Conservation (phyloP, 2,329 filamentous ascomycete species). For the Venturia pyrina region DNA sequence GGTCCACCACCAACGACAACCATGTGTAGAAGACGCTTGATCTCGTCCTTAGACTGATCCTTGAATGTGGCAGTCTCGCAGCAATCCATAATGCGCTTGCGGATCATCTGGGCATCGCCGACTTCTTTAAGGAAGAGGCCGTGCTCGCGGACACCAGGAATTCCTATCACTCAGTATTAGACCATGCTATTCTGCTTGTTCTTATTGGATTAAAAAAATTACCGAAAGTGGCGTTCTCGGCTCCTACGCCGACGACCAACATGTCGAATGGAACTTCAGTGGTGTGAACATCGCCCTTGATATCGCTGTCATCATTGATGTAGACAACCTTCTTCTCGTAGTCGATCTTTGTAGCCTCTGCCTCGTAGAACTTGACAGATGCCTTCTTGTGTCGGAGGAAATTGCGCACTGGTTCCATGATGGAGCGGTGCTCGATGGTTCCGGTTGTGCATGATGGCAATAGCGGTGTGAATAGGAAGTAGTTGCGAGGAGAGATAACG, state of each 20-base stretch:
- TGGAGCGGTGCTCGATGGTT: constrained; percentile 95
- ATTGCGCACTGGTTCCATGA: constrained; percentile 97
- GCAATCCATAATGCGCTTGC: constrained; percentile 99
- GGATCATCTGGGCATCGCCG: constrained; percentile 86
- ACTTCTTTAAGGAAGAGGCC: constrained; percentile 99
- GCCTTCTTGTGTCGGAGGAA: constrained; percentile 93
- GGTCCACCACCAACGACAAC: constrained; percentile 79
- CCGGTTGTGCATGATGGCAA: constrained; percentile 96
- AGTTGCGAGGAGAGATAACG: constrained; percentile 96
- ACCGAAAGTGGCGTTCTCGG: constrained; percentile 97
- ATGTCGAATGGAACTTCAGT: constrained; percentile 96
- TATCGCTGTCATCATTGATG: constrained; percentile 85
- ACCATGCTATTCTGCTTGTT: not conserved
- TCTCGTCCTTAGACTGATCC: constrained; percentile 78
- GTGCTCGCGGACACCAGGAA: constrained; percentile 88
- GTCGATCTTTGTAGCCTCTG: constrained; percentile 92
- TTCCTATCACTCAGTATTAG: constrained; percentile 38
- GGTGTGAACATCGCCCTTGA: constrained; percentile 71
- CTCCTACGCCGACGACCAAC: constrained; percentile 93
- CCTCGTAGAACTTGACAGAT: constrained; percentile 93
- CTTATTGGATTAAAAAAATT: constrained; percentile 18
- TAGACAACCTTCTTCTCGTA: constrained; percentile 79
- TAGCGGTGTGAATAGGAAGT: constrained; percentile 98
- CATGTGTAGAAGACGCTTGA: constrained; percentile 95
- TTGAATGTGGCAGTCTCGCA: constrained; percentile 98